Percentiles rank a stretch among this genome's conserved stretches.
Evolutionary conservation across 1,139 yeast species (phyloP).

Genomic region (Candida tunisiensis): DNA sequence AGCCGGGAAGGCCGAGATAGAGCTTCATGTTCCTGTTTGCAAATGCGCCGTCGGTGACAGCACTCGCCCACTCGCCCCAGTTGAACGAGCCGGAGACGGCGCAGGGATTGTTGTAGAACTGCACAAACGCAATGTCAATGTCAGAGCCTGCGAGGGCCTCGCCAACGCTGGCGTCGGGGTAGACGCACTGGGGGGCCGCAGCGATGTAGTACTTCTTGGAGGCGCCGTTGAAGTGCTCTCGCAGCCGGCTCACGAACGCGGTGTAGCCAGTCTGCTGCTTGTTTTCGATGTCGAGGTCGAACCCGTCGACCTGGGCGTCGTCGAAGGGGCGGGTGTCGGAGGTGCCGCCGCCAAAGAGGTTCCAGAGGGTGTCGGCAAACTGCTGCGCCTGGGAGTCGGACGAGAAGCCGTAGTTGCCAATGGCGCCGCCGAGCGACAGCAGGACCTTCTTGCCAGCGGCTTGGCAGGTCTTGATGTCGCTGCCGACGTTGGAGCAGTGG

Average conservation of each 20-base stretch:
- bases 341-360: constrained; percentile 68
- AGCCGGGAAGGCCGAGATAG: constrained; percentile 62
- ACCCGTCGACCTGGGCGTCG: constrained; percentile 49
- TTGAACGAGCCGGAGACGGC: constrained; percentile 40
- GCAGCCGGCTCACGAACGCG: constrained; percentile 35
- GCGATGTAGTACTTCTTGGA: constrained; percentile 46
- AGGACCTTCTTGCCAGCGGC: constrained; percentile 56
- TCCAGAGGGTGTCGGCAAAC: constrained; percentile 70
- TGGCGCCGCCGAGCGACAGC: constrained; percentile 77
- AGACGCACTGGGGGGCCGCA: constrained; percentile 93
- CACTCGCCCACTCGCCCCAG: constrained; percentile 72
- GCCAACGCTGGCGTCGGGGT: constrained; percentile 79
- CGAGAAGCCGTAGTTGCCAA: constrained; percentile 62
- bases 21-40: constrained; percentile 41
- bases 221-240: constrained; percentile 33
- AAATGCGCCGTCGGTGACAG: constrained; percentile 47
- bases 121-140: constrained; percentile 78
- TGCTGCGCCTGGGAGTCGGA: constrained; percentile 42
- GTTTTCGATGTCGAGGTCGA: constrained; percentile 57
- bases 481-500: constrained; percentile 23
- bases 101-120: constrained; percentile 89
- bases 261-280: constrained; percentile 32
- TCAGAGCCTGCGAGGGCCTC: constrained; percentile 40
- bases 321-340: constrained; percentile 59
- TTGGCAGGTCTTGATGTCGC: constrained; percentile 76